Evolutionary conservation across 768 basidiomycete genomes (phyloP), one percentile per base, ranked within the genome.

Genomic region (Pleurotus cornucopiae): DNA sequence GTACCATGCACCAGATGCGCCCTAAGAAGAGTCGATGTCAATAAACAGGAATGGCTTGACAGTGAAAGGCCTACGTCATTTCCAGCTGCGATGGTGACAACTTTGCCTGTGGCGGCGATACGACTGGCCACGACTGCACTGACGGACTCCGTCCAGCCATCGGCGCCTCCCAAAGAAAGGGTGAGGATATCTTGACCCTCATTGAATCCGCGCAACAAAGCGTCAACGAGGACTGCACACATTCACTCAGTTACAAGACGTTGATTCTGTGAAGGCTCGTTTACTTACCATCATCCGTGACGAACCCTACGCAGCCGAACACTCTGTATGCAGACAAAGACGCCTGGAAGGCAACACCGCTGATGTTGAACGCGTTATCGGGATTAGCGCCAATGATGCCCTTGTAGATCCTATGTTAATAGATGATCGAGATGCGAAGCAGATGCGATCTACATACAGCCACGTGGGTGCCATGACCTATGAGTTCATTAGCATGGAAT

Each of bases 311-410:
- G 64, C 89, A 89, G 2, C 83, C 82, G 62, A 86, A 88, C 6
- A 88, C 72, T 49, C 84, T 67, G 70, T 84, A 85, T 4, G 76
- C 64, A 3, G 71, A 76, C 38, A 88, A 67, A 2, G 76, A 76
- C 0, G 86, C 82, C 1, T 76, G 74, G 56, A 78, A 86, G 2
- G 88, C 87, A 40, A 87, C 86, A 54, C 89, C 89, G 47, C 80
- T 82, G 62, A 89, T 81, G 67, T 83, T 83, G 73, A 81, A 86
- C 37, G 66, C 63, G 63, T 88, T 89, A 46, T 71, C 77, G 1
- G 81, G 79, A 58, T 83, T 70, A 14, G 83, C 82, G 12, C 81
- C 86, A 54, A 87, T 77, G 62, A 87, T 86, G 11, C 84, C 87
- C 68, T 74, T 56, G 6, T 25, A 5, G 23, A 25, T 18, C 6